Conservation (phyloP, 768 basidiomycete genomes). For the Russula sp. region DNA sequence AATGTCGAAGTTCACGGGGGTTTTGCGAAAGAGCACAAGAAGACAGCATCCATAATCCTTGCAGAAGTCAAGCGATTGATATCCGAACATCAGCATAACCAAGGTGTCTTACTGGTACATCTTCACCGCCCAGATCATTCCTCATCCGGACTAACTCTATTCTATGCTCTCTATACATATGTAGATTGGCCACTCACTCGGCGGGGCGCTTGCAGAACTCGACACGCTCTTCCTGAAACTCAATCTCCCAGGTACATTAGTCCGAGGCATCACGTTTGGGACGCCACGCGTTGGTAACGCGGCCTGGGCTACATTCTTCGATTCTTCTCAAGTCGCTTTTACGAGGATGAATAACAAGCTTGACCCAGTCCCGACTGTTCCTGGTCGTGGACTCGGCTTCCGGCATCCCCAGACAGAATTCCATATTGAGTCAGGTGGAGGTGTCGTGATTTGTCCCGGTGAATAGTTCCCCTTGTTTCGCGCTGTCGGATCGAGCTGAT, state of each 20-base stretch:
- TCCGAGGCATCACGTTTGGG: constrained; percentile 24
- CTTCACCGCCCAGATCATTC: background rate
- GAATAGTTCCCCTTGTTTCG: background rate
- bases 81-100: background rate
- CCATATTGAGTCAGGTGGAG: constrained; percentile 16
- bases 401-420: constrained; percentile 16
- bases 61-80: constrained; percentile 18
- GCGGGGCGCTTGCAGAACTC: constrained; percentile 22
- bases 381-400: constrained; percentile 19
- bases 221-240: constrained; percentile 22
- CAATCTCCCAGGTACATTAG: constrained; percentile 19
- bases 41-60: constrained; percentile 20
- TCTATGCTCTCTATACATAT: background rate
- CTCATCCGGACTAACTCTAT: background rate
- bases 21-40: constrained; percentile 16
- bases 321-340: constrained; percentile 18
- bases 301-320: constrained; percentile 16
- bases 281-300: constrained; percentile 20
- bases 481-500: background rate
- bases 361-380: constrained; percentile 20
- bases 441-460: constrained; percentile 11
- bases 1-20: constrained; percentile 12
- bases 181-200: constrained; percentile 19
- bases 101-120: constrained; percentile 17
- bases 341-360: constrained; percentile 21